A percentile compares a stretch with the other conserved stretches of the same genome.
These are phyloP conservation scores for Echites panduratus DNA, from an alignment of 257 asterid species.

Conservation along the genomic window DNA sequence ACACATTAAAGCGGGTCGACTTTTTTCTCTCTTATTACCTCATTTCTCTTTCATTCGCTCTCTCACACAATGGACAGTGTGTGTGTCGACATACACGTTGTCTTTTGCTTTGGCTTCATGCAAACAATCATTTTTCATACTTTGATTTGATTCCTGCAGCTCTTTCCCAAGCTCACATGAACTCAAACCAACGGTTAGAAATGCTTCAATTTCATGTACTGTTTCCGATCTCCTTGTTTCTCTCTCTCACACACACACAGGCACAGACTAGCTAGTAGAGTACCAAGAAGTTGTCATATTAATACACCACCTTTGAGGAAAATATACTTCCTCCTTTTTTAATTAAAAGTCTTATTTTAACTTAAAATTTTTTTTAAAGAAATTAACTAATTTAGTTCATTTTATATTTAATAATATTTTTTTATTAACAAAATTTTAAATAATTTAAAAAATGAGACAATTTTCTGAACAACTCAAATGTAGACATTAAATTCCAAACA, in stretches of 20 bases:
- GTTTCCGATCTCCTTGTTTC: neutral
- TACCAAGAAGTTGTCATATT: neutral
- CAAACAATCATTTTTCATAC: constrained; percentile 1
- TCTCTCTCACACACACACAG: too few relatives aligned
- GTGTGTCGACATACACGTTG: constrained; percentile 3
- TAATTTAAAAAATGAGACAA: too few relatives aligned
- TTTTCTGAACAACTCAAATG: too few relatives aligned
- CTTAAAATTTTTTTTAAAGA: too few relatives aligned
- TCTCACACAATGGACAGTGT: neutral
- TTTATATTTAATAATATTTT: too few relatives aligned
- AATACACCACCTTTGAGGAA: too few relatives aligned
- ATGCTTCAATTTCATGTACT: neutral
- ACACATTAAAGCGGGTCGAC: constrained; percentile 3
- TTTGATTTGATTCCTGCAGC: constrained; percentile 6
- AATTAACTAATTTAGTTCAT: too few relatives aligned
- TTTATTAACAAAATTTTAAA: too few relatives aligned
- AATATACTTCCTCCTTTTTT: too few relatives aligned
- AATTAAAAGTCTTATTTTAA: too few relatives aligned
- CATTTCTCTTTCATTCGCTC: neutral
- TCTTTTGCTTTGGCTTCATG: constrained; percentile 11
- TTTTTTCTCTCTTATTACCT: neutral
- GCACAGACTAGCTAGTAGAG: neutral
- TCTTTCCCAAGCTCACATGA: constrained; percentile 13
- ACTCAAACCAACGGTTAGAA: neutral
- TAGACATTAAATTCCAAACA: too few relatives aligned